phyloP scores from a whole-genome alignment of 1,139 yeast species.

The Suhomyces atakaporum region DNA sequence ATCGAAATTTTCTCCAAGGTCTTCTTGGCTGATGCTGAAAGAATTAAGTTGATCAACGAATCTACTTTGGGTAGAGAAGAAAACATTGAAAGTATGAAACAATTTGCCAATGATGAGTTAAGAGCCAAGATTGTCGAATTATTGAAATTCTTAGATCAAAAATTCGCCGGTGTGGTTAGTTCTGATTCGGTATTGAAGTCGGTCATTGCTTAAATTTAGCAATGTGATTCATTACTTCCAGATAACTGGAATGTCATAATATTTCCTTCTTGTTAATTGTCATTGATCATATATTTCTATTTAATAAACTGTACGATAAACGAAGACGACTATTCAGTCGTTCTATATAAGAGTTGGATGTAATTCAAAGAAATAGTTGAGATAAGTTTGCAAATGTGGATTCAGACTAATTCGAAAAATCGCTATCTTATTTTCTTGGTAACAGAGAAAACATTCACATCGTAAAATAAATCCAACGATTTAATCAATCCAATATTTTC shows the following conservation, averaged over 20 bases:
- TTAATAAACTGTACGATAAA: conserved; percentile 5
- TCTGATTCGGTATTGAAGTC: conserved; percentile 43
- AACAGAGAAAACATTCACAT: too few species aligned
- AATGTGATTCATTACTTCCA: neutral
- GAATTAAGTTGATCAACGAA: conserved; percentile 66
- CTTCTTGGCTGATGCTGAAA: conserved; percentile 72
- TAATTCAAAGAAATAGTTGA: neutral
- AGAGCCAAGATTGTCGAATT: conserved; percentile 66
- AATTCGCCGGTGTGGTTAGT: conserved; percentile 21
- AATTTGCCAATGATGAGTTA: conserved; percentile 70
- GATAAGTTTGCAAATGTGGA: too few species aligned
- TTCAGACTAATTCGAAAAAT: too few species aligned
- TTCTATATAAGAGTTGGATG: neutral
- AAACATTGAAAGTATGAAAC: conserved; percentile 73
- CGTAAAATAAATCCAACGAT: too few species aligned
- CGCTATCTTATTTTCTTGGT: too few species aligned
- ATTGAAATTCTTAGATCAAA: conserved; percentile 70
- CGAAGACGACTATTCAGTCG: conserved; percentile 3
- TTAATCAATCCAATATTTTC: too few species aligned
- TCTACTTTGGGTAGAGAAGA: conserved; percentile 84
- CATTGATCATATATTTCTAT: conserved; percentile 9
- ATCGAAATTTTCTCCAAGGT: conserved; percentile 70
- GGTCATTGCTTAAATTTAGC: conserved; percentile 42
- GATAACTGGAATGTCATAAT: conserved; percentile 6
- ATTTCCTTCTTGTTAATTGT: conserved; percentile 9